phyloP scores from a whole-genome alignment of 1,139 yeast genomes.

The Suhomyces wounanorum region DNA sequence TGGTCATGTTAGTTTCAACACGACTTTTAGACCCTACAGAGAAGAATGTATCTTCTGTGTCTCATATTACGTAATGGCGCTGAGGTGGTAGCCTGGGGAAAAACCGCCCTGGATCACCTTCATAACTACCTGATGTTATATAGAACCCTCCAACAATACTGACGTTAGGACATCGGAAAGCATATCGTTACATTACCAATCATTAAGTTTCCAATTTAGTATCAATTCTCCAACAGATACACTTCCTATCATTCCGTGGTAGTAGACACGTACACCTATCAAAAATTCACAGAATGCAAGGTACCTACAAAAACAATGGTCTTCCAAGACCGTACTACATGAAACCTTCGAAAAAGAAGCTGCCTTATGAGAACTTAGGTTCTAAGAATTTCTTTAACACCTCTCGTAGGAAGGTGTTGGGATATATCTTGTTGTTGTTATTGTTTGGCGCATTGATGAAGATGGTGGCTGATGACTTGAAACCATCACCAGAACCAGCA shows the following conservation, averaged over 20 bases:
- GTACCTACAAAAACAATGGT: constrained; percentile 45
- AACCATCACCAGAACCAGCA: constrained; percentile 28
- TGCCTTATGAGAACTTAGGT: constrained; percentile 42
- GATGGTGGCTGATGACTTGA: constrained; percentile 42
- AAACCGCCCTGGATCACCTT: background rate
- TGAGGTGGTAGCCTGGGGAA: constrained; percentile 4
- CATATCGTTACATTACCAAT: background rate
- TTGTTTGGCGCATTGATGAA: constrained; percentile 40
- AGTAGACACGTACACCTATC: background rate
- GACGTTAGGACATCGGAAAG: background rate
- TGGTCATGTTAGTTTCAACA: background rate
- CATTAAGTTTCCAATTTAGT: background rate
- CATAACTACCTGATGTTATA: background rate
- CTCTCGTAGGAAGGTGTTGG: constrained; percentile 40
- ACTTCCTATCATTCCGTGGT: background rate
- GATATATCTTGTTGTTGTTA: constrained; percentile 39
- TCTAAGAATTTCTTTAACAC: constrained; percentile 33
- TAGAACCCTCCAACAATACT: background rate
- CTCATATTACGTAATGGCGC: constrained; percentile 1
- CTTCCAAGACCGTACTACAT: constrained; percentile 52
- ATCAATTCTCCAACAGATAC: background rate
- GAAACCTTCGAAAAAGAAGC: constrained; percentile 42
- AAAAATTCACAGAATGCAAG: constrained; percentile 38
- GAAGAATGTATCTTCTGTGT: background rate
- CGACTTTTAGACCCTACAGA: background rate